Percentiles rank a stretch among this genome's conserved stretches.
phyloP scores from a whole-genome alignment of 1,284 basidiomycete species.

The Irpex sp. region DNA sequence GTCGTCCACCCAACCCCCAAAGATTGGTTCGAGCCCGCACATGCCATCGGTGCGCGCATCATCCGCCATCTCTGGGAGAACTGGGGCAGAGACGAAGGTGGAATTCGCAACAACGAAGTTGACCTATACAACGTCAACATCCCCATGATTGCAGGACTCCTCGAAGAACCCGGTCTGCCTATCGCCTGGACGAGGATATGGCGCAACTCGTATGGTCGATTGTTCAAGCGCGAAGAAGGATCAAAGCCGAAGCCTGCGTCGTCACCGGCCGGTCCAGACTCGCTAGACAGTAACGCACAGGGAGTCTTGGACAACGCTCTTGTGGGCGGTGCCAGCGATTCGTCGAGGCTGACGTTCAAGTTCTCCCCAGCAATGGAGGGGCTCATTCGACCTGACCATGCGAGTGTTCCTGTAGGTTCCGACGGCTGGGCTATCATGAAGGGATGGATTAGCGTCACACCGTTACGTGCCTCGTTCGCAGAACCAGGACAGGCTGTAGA shows the following conservation, averaged over 20 bases:
- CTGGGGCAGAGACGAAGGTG: constrained; percentile 70
- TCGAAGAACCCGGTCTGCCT: constrained; percentile 50
- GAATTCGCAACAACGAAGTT: constrained; percentile 59
- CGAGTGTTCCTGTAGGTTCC: constrained; percentile 65
- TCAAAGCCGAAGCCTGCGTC: constrained; percentile 18
- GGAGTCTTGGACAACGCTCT: constrained; percentile 12
- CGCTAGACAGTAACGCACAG: constrained; percentile 21
- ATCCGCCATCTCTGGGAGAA: constrained; percentile 72
- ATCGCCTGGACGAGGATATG: constrained; percentile 77
- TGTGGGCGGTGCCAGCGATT: constrained; percentile 5
- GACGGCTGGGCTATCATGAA: constrained; percentile 78
- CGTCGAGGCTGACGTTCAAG: constrained; percentile 60
- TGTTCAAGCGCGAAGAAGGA: constrained; percentile 55
- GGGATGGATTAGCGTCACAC: constrained; percentile 71
- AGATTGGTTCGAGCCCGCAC: constrained; percentile 62
- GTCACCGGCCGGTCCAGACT: constrained; percentile 43
- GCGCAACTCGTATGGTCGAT: constrained; percentile 70
- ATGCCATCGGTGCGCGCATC: constrained; percentile 64
- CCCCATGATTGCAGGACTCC: constrained; percentile 64
- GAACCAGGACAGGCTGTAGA: constrained; percentile 40
- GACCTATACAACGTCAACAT: constrained; percentile 84
- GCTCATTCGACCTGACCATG: constrained; percentile 60
- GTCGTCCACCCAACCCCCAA: constrained; percentile 69
- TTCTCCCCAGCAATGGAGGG: constrained; percentile 77
- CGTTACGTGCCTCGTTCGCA: constrained; percentile 69